Base-by-base conservation (phyloP, 2,329 filamentous ascomycete genomes). In the Penicillium sclerotiorum region DNA sequence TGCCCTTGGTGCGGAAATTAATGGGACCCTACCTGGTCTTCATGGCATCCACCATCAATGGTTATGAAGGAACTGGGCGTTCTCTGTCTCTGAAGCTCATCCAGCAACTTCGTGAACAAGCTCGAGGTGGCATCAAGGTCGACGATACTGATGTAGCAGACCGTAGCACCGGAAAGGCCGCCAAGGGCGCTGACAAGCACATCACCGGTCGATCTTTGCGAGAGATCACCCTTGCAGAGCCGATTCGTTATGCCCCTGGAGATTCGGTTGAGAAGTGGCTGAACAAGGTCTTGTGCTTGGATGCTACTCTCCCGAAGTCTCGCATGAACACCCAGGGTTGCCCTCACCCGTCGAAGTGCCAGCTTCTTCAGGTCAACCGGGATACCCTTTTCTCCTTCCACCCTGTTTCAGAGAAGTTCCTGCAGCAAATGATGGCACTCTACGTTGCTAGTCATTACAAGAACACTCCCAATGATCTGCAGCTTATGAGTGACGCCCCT, bases 41-140 rank as follows among this genome's bases (percentile, higher is more conserved):
- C 73, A 97, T 99, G 94, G 91, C 95, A 1, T 99, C 94, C 1
- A 99, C 94, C 1, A 96, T 99, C 75, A 97, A 97, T 67, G 94
- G 94, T 50, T 99, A 99, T 69, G 94, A 99, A 76, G 94, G 94
- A 49, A 99, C 94, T 6, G 94, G 94, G 33, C 85, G 94, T 50
- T 97, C 94, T 1, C 80, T 99, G 5, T 97, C 94, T 0, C 77
- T 99, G 46, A 99, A 99, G 75, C 80, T 99, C 58, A 96, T 99
- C 57, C 95, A 97, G 70, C 93, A 99, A 73, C 83, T 99, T 20
- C 87, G 94, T 50, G 93, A 99, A 64, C 92, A 99, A 68, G 95
- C 93, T 27, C 81, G 89, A 61, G 84, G 84, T 32, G 80, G 80
- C 15, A 72, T 77, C 6, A 82, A 82, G 47, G 60, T 73, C 1